Percentiles rank a stretch among this genome's conserved stretches.
phyloP scores from a whole-genome alignment of 2,329 filamentous ascomycete genomes.

The Aspergillus sp. region DNA sequence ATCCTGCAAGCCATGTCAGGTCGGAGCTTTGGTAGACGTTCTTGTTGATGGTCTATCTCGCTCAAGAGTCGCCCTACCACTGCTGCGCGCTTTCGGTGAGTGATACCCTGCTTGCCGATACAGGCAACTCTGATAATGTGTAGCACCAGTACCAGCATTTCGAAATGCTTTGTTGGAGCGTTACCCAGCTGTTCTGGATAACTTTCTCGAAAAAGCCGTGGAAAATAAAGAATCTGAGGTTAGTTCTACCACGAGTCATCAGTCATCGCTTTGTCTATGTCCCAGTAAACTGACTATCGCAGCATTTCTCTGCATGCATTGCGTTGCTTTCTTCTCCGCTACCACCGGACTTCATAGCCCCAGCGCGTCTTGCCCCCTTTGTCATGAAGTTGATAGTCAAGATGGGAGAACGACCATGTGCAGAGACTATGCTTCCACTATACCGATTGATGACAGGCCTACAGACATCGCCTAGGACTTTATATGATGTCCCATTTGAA shows the following conservation, averaged over 20 bases:
- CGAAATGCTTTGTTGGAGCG: constrained; percentile 28
- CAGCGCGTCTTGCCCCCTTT: constrained; percentile 29
- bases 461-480: constrained; percentile 17
- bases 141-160: constrained; percentile 24
- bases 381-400: constrained; percentile 24
- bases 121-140: constrained; percentile 3
- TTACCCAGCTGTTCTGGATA: constrained; percentile 30
- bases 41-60: constrained; percentile 48
- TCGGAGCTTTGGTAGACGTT: constrained; percentile 40
- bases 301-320: constrained; percentile 29
- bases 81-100: constrained; percentile 48
- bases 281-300: neutral
- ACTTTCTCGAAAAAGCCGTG: constrained; percentile 26
- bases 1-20: constrained; percentile 45
- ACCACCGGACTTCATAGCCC: constrained; percentile 21
- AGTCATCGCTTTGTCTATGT: no score
- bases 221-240: constrained; percentile 25
- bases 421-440: constrained; percentile 28
- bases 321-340: constrained; percentile 31
- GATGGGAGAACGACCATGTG: constrained; percentile 25
- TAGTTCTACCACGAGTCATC: constrained; percentile 4
- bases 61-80: constrained; percentile 47
- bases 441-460: constrained; percentile 29
- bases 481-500: constrained; percentile 27
- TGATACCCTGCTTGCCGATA: neutral